Base-by-base conservation (phyloP, 1,284 basidiomycete species). In the Puccinia horiana region DNA sequence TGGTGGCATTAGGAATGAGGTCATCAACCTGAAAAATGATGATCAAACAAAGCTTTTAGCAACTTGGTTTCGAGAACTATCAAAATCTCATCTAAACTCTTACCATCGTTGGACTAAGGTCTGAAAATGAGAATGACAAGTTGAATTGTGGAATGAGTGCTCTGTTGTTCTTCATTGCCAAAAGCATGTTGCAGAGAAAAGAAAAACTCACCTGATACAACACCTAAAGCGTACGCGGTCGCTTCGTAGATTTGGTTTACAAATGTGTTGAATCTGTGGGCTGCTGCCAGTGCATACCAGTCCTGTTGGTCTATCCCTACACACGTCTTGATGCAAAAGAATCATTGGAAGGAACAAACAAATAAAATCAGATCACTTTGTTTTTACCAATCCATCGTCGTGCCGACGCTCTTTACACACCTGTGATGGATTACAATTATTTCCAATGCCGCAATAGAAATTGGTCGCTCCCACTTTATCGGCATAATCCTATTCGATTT, bases 371-470 rank as follows among this genome's bases (percentile, higher is more conserved):
- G 35, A 23, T 8, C 23, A 54, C 35, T 18, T 52, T 29, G 14
- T 65, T 8, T 77, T n/a, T 12, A 20, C 23, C 37, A 52, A 26
- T 26, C 26, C 37, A 52, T 42, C 37, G 49, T 26, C 23, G 14
- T 73, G 26, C n/a, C 14, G 35, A 40, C 2, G 8, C 23, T 8
- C 29, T 56, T n/a, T 35, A 58, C 58, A 29, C 49, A 81, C 78
- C 49, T 72, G 78, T 61, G 78, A 74, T 49, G 67, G 69, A 61
- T 61, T 61, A 63, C 78, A 81, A 72, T 61, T 23, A 29, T 47
- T 81, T 35, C 78, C 78, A 61, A 81, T 81, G 35, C 78, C 78
- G 70, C 78, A 81, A 23, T 81, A 56, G 23, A 81, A 81, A 56
- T 81, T 81, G 4, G 78, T 81, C 14, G 32, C 70, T 6, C 78